Evolutionary conservation across 225 moss, liverwort and hornwort species (phyloP).

Genomic region (Sphagnum tenellum): DNA sequence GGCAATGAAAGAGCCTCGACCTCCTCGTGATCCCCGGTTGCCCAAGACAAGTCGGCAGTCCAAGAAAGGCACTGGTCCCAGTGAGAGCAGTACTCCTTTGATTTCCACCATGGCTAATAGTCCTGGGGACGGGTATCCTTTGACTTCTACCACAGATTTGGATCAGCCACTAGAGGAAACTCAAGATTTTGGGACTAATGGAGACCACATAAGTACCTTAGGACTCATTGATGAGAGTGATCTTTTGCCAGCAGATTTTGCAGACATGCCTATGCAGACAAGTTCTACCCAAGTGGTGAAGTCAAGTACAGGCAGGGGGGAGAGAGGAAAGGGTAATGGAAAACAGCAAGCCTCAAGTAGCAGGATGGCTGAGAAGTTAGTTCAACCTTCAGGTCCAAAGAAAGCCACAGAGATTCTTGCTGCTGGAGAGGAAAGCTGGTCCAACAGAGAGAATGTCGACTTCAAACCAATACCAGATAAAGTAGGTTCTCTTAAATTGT

Average conservation of each 20-base stretch:
- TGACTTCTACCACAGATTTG: conserved; percentile 13
- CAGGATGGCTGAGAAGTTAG: not conserved
- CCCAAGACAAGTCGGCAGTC: conserved; percentile 35
- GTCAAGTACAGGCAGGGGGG: not conserved
- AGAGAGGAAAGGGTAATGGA: not conserved
- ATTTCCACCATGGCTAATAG: conserved; percentile 21
- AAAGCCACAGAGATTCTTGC: not conserved
- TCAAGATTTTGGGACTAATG: conserved; percentile 12
- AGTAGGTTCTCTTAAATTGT: not conserved
- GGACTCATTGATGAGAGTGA: conserved; percentile 25
- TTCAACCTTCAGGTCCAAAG: not conserved
- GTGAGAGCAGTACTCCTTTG: conserved; percentile 26
- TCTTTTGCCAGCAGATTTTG: conserved; percentile 11
- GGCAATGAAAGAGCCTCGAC: conserved; percentile 28
- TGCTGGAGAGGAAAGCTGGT: not conserved
- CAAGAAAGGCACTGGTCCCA: conserved; percentile 20
- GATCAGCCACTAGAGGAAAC: conserved; percentile 14
- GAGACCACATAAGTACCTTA: conserved; percentile 22
- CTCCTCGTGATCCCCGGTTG: conserved; percentile 48
- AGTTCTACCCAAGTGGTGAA: not conserved
- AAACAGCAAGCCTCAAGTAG: conserved; percentile 1
- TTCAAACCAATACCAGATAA: not conserved
- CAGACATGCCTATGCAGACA: not conserved
- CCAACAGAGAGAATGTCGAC: not conserved
- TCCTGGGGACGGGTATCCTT: conserved; percentile 13